Evolutionary conservation across 768 basidiomycete species (phyloP).

Genomic region (Collybia mongolica): DNA sequence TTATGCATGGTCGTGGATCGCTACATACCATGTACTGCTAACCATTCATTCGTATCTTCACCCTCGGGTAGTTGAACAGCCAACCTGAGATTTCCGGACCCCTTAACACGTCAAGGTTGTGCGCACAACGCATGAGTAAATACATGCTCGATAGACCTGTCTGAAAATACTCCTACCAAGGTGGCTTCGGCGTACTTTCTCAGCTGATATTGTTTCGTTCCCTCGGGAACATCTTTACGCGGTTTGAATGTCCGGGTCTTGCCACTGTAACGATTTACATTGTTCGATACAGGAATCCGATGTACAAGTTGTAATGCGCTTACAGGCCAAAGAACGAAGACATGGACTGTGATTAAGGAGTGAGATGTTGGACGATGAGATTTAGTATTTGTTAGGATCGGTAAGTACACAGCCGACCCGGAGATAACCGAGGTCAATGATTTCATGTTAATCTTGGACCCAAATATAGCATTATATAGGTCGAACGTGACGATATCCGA

Average conservation of each 20-base stretch:
- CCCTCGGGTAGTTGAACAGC: constrained; percentile 96
- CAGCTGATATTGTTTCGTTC: constrained; percentile 96
- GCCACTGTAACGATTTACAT: constrained; percentile 45
- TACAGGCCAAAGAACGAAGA: constrained; percentile 89
- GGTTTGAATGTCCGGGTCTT: constrained; percentile 97
- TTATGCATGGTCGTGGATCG: neutral
- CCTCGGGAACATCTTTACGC: constrained; percentile 91
- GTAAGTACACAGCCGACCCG: neutral
- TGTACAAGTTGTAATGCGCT: constrained; percentile 26
- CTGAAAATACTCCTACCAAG: constrained; percentile 47
- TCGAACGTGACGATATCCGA: no score
- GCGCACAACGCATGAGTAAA: neutral
- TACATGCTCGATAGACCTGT: neutral
- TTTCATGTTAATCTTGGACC: no score
- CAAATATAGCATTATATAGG: no score
- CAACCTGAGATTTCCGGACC: constrained; percentile 90
- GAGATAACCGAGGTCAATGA: neutral
- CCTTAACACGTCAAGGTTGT: constrained; percentile 42
- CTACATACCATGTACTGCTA: constrained; percentile 94
- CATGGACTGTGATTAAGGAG: constrained; percentile 39
- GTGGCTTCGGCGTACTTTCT: constrained; percentile 98
- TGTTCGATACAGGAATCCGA: constrained; percentile 5
- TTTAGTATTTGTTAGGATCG: neutral
- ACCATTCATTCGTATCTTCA: constrained; percentile 97
- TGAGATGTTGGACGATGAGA: neutral